Percentiles rank a stretch among this genome's conserved stretches.
Evolutionary conservation across 352 stramenopile species (phyloP).

Genomic region (Phytophthora podocarpi): DNA sequence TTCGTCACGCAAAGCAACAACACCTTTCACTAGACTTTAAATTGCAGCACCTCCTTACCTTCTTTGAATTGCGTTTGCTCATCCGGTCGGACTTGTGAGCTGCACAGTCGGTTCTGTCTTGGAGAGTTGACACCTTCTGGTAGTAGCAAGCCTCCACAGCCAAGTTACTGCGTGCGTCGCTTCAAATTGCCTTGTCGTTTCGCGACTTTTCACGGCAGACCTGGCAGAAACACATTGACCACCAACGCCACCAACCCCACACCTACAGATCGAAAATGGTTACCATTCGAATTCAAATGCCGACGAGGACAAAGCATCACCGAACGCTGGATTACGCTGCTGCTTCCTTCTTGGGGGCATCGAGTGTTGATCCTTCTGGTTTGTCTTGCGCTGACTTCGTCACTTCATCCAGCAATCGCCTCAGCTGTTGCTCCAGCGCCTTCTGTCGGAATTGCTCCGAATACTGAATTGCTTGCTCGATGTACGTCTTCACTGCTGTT

Average conservation of each 20-base stretch:
- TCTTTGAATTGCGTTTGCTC: conserved; percentile 58
- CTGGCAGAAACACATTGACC: conserved; percentile 3
- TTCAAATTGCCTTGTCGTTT: conserved; percentile 37
- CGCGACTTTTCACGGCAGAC: conserved; percentile 46
- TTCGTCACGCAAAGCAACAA: not conserved
- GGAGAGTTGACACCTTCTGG: not conserved
- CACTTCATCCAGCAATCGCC: conserved; percentile 45
- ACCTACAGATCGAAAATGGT: conserved; percentile 19
- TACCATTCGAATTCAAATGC: conserved; percentile 25
- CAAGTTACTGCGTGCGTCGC: conserved; percentile 17
- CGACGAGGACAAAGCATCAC: conserved; percentile 3
- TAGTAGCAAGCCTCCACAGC: not conserved
- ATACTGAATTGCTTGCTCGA: conserved; percentile 66
- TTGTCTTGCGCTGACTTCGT: conserved; percentile 3
- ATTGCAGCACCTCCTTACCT: conserved; percentile 29
- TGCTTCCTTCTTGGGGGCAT: conserved; percentile 6
- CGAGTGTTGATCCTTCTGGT: not conserved
- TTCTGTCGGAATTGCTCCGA: conserved; percentile 77
- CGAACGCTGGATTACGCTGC: conserved; percentile 26
- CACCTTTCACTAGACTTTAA: no score
- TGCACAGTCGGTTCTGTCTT: not conserved
- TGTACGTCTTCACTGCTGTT: conserved; percentile 69
- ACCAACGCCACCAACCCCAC: conserved; percentile 7
- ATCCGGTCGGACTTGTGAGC: conserved; percentile 21
- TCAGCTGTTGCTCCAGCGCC: conserved; percentile 53